Evolutionary conservation across 2,329 filamentous ascomycete genomes (phyloP), one percentile per base, ranked within the genome.

Genomic region (Catunica adiposa): DNA sequence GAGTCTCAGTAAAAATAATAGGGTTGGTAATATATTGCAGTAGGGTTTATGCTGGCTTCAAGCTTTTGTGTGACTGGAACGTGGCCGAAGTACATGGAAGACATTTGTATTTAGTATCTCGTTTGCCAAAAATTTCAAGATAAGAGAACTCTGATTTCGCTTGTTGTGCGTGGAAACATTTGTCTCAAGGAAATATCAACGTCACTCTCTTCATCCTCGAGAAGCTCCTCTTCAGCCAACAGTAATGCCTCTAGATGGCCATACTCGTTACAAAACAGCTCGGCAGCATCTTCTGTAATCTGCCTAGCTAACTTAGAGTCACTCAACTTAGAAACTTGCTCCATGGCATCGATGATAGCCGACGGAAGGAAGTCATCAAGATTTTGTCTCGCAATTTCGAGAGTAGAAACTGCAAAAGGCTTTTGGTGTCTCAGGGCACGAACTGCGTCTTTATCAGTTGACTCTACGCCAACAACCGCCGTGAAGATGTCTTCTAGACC

Each of bases 361-460:
- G 88, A 94, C 0, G 92, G 89, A 23, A 98, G 72, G 69, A 97
- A 98, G 59, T 88, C 82, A 64, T 98, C 92, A 5, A 98, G 73
- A 42, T 76, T 77, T 62, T 89, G 86, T 62, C 86, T 86, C 1
- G 83, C 81, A 52, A 73, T 70, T 1, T 76, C 69, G n/a, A 97
- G 72, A 0, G 75, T 68, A 3, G 75, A 69, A 0, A 78, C 75
- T 58, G 82, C 76, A 63, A 87, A 78, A 3, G 75, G 68, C 0
- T 75, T 71, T 1, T 84, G 71, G 1, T 64, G 64, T 1, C 71
- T 65, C 23, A 87, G 53, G 3, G 58, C 57, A 60, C 61, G 11
- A 66, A 65, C 22, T 60, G 64, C 37, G 69, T 64, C 70, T 1
- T 89, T 66, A 26, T 53, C 29, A 0, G 78, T 76, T 3, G 72